These are phyloP conservation scores for Tulasnella sp. DNA, from an alignment of 768 basidiomycete genomes.

Conservation along the genomic window DNA sequence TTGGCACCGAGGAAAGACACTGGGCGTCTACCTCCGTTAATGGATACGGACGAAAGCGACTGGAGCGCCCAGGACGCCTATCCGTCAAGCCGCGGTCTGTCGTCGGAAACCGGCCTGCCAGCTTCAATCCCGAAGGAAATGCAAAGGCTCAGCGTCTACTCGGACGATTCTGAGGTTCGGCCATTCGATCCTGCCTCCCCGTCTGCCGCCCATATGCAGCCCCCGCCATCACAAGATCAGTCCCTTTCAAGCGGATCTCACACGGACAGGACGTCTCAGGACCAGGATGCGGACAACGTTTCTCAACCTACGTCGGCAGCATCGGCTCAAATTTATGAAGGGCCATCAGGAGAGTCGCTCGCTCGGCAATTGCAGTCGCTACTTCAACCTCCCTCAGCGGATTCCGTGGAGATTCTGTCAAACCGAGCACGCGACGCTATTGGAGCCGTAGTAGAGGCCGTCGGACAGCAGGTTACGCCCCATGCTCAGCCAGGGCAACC, in stretches of 20 bases:
- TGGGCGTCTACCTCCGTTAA: constrained; percentile 3
- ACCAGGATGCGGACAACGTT: constrained; percentile 13
- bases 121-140: constrained; percentile 2
- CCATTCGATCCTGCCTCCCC: constrained; percentile 42
- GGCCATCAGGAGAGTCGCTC: constrained; percentile 18
- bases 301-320: constrained; percentile 23
- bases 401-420: constrained; percentile 30
- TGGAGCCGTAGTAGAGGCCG: constrained; percentile 30
- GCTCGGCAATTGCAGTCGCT: constrained; percentile 24
- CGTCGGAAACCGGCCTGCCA: background rate
- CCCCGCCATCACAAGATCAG: constrained; percentile 3
- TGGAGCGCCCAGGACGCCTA: constrained; percentile 25
- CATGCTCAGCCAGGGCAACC: constrained; percentile 8
- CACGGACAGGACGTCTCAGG: constrained; percentile 8
- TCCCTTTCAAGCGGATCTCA: constrained; percentile 14
- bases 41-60: constrained; percentile 26
- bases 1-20: background rate
- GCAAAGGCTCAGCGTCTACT: constrained; percentile 61
- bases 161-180: constrained; percentile 74
- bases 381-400: constrained; percentile 25
- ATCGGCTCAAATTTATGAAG: background rate
- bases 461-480: constrained; percentile 6
- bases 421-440: constrained; percentile 32
- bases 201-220: background rate
- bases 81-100: background rate